Conservation (phyloP, 2,329 filamentous ascomycete genomes). For the Epichloe festucae region DNA sequence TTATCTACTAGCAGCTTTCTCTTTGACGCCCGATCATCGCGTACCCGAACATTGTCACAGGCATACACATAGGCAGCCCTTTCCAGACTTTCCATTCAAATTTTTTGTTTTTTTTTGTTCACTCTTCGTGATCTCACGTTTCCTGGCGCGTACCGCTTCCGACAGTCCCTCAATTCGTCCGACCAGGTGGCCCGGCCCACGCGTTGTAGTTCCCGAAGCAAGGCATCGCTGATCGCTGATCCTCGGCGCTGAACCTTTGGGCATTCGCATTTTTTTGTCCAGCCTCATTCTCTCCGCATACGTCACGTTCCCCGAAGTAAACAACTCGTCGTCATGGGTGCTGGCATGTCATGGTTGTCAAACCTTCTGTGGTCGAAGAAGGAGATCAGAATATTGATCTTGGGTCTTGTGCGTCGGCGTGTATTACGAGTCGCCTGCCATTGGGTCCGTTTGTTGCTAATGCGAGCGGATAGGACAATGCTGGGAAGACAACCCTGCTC, state of each 20-base stretch:
- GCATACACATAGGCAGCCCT: not conserved
- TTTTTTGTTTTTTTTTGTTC: not conserved
- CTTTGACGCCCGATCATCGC: not conserved
- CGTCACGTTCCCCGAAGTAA: not conserved
- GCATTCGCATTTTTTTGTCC: not conserved
- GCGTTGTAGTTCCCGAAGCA: not conserved
- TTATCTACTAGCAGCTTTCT: not conserved
- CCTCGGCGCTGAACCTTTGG: not conserved
- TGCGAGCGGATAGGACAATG: conserved; percentile 61
- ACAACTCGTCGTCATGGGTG: conserved; percentile 40
- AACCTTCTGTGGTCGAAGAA: conserved; percentile 81
- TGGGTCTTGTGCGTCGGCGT: conserved; percentile 63
- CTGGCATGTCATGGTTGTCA: conserved; percentile 56
- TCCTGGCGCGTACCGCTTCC: not conserved
- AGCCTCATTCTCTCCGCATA: not conserved
- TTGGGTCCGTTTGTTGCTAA: conserved; percentile 7
- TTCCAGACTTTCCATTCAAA: not conserved
- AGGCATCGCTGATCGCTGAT: not conserved
- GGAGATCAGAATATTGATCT: conserved; percentile 90
- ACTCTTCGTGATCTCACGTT: not conserved
- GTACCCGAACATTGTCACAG: not conserved
- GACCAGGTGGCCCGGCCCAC: conserved; percentile 3
- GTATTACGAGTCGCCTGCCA: not conserved
- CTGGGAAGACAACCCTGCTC: conserved; percentile 91
- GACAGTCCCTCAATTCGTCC: not conserved